These are phyloP conservation scores for Rosa lucieae DNA, from an alignment of 306 rosid genomes.

Conservation along the genomic window DNA sequence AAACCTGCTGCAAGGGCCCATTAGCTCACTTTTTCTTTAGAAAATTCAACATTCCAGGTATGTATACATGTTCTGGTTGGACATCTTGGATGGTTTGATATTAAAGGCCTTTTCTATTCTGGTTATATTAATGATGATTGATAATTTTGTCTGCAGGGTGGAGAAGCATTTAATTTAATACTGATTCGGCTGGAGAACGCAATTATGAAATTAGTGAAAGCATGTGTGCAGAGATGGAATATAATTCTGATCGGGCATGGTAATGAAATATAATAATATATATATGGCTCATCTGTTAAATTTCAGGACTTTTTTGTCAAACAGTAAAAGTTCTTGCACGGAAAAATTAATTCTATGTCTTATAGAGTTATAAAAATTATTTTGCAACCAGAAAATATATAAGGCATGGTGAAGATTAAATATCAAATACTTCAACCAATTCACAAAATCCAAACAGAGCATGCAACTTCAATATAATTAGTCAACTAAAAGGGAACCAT, in stretches of 20 bases:
- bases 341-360: no score
- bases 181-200: conserved; percentile 51
- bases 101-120: background rate
- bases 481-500: no score
- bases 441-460: no score
- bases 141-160: conserved; percentile 48
- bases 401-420: no score
- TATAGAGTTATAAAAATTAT: no score
- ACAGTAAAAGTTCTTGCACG: no score
- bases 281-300: conserved; percentile 6
- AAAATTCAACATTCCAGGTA: conserved; percentile 37
- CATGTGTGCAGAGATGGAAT: conserved; percentile 95
- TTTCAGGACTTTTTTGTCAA: background rate
- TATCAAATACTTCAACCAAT: no score
- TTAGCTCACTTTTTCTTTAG: conserved; percentile 48
- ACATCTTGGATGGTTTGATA: background rate
- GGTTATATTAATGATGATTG: conserved; percentile 8
- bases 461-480: no score
- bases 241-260: conserved; percentile 96
- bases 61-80: background rate
- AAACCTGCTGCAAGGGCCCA: conserved; percentile 65
- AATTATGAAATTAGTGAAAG: conserved; percentile 83
- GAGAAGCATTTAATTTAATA: conserved; percentile 40
- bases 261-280: conserved; percentile 34
- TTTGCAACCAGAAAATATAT: no score